phyloP scores from a whole-genome alignment of 768 basidiomycete species.

The Chalciporus chontae region DNA sequence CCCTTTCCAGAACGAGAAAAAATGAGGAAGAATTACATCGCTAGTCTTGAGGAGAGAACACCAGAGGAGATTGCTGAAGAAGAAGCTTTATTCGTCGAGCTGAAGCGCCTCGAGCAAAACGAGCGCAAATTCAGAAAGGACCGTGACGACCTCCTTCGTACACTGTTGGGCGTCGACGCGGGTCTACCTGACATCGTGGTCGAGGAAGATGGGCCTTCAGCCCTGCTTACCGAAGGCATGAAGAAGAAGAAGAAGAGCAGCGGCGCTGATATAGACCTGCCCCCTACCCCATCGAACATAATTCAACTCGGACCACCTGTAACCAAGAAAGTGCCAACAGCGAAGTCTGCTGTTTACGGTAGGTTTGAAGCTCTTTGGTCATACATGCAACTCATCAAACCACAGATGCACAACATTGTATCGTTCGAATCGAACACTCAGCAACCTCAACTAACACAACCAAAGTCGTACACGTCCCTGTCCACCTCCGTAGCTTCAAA shows the following conservation, averaged over 20 bases:
- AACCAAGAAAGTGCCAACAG: slow-evolving; percentile 39
- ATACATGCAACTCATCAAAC: slow-evolving; percentile 14
- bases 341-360: slow-evolving; percentile 63
- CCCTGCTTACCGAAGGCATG: slow-evolving; percentile 41
- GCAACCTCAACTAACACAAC: slow-evolving; percentile 39
- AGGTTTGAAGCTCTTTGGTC: slow-evolving; percentile 4
- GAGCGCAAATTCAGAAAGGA: slow-evolving; percentile 87
- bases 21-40: slow-evolving; percentile 83
- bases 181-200: slow-evolving; percentile 71
- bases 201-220: slow-evolving; percentile 56
- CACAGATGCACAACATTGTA: slow-evolving; percentile 68
- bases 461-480: slow-evolving; percentile 78
- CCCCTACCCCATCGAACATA: slow-evolving; percentile 33
- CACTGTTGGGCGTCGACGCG: slow-evolving; percentile 81
- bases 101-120: slow-evolving; percentile 92
- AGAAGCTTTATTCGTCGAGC: slow-evolving; percentile 89
- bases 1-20: slow-evolving; percentile 68
- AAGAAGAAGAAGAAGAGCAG: slow-evolving; percentile 53
- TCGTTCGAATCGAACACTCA: slow-evolving; percentile 61
- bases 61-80: slow-evolving; percentile 90
- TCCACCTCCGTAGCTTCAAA: slow-evolving; percentile 83
- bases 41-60: slow-evolving; percentile 84
- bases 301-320: slow-evolving; percentile 37
- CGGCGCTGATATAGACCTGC: slow-evolving; percentile 31
- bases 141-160: slow-evolving; percentile 81